Conservation (phyloP, 371 early-diverging fungal species). For the Lichtheimia corymbifera region DNA sequence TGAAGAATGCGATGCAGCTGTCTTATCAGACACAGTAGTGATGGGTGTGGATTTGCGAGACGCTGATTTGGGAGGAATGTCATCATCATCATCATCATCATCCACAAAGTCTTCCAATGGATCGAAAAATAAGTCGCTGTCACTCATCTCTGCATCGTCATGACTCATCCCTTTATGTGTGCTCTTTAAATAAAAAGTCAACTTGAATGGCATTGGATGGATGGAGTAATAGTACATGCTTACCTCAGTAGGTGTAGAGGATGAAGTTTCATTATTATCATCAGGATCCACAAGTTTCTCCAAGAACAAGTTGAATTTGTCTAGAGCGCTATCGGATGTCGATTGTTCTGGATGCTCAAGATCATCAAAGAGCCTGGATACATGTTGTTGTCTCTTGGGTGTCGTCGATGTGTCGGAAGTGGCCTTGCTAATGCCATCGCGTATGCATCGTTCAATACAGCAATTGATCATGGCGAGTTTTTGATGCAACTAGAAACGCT, state of each 20-base stretch:
- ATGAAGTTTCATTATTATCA: background rate
- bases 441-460: constrained; percentile 64
- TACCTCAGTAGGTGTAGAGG: background rate
- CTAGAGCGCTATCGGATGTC: constrained; percentile 5
- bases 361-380: constrained; percentile 9
- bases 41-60: constrained; percentile 3
- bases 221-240: background rate
- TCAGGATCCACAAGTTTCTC: constrained; percentile 27
- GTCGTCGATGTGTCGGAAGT: background rate
- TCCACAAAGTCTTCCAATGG: constrained; percentile 31
- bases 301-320: constrained; percentile 20
- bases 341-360: constrained; percentile 5
- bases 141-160: constrained; percentile 13
- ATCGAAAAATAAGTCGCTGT: constrained; percentile 36
- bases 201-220: background rate
- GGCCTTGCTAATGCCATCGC: background rate
- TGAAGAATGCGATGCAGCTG: constrained; percentile 15
- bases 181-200: background rate
- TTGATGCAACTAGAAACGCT: constrained; percentile 64
- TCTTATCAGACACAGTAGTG: constrained; percentile 1
- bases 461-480: constrained; percentile 92
- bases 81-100: background rate
- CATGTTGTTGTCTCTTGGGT: background rate
- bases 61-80: constrained; percentile 7
- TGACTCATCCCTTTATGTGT: constrained; percentile 13